Conservation (phyloP, 805 yeast genomes). For the Metschnikowia continentalis region DNA sequence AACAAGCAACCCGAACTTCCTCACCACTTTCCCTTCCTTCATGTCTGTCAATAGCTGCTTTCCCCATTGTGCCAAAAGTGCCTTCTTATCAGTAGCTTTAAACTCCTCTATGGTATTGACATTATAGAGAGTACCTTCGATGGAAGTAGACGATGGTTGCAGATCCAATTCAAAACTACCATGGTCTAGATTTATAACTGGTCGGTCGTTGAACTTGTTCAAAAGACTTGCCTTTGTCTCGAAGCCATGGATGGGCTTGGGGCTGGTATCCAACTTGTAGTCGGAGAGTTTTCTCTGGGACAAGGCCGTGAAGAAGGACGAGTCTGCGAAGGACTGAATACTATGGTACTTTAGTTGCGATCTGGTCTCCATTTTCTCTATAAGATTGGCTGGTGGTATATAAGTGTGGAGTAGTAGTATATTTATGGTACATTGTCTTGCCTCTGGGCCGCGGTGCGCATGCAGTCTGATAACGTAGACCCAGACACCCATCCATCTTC, state of each 20-base stretch:
- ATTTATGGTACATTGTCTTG: background rate
- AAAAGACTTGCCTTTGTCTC: constrained; percentile 31
- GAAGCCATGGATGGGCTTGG: constrained; percentile 42
- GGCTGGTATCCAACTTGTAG: constrained; percentile 56
- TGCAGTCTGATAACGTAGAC: constrained; percentile 3
- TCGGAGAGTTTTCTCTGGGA: constrained; percentile 71
- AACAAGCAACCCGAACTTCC: constrained; percentile 41
- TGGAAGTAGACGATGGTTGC: constrained; percentile 5
- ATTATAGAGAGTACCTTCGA: constrained; percentile 44
- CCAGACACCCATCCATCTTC: background rate
- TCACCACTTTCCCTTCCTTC: constrained; percentile 29
- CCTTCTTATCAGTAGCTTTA: constrained; percentile 60
- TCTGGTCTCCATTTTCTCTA: background rate
- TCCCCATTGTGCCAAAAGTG: constrained; percentile 45
- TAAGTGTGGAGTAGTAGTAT: background rate
- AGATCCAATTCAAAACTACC: constrained; percentile 25
- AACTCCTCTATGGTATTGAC: constrained; percentile 86
- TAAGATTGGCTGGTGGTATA: background rate
- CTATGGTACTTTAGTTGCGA: constrained; percentile 39
- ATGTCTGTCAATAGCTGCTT: constrained; percentile 13
- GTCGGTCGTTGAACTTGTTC: constrained; percentile 33
- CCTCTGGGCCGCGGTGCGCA: background rate
- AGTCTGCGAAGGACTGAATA: constrained; percentile 71
- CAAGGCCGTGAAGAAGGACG: constrained; percentile 78
- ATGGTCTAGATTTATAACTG: constrained; percentile 33